Percentiles rank a stretch among this genome's conserved stretches.
Evolutionary conservation across 192 early-diverging fungal genomes (phyloP).

Genomic region (Coemansia reversa): DNA sequence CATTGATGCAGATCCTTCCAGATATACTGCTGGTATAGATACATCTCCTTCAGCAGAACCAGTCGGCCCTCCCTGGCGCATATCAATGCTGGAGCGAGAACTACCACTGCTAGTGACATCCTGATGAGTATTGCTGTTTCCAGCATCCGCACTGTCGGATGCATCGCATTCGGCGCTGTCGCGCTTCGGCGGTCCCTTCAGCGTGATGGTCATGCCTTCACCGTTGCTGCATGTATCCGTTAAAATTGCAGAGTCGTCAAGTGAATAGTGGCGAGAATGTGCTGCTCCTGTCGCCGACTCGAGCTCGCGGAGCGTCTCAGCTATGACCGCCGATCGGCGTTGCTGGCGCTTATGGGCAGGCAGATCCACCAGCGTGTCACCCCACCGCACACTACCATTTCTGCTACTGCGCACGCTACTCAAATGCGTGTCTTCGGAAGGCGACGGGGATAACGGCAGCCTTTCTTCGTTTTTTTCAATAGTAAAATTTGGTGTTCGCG

Average conservation of each 20-base stretch:
- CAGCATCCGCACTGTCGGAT: background rate
- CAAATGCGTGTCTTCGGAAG: slow-evolving; percentile 12
- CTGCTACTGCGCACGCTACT: slow-evolving; percentile 15
- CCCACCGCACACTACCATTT: slow-evolving; percentile 33
- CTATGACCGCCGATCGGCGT: slow-evolving; percentile 39
- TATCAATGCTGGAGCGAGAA: background rate
- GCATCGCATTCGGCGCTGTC: slow-evolving; percentile 7
- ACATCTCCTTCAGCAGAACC: slow-evolving; percentile 4
- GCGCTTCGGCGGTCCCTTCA: slow-evolving; percentile 38
- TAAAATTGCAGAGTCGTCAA: slow-evolving; percentile 16
- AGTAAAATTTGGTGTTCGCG: slow-evolving; percentile 30
- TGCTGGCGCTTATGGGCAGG: slow-evolving; percentile 50
- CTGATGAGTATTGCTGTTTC: background rate
- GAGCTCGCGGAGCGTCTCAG: slow-evolving; percentile 33
- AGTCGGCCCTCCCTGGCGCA: background rate
- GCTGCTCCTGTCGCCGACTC: slow-evolving; percentile 17
- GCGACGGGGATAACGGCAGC: slow-evolving; percentile 19
- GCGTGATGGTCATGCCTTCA: slow-evolving; percentile 51
- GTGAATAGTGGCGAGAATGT: background rate
- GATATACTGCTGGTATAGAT: slow-evolving; percentile 43
- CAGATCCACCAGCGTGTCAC: slow-evolving; percentile 28
- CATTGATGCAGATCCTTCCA: slow-evolving; percentile 47
- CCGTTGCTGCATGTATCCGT: slow-evolving; percentile 19
- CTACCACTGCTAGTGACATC: background rate
- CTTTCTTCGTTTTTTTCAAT: slow-evolving; percentile 15